These are phyloP conservation scores for Wickerhamomyces hampshirensis DNA, from an alignment of 805 yeast species.

Conservation along the genomic window DNA sequence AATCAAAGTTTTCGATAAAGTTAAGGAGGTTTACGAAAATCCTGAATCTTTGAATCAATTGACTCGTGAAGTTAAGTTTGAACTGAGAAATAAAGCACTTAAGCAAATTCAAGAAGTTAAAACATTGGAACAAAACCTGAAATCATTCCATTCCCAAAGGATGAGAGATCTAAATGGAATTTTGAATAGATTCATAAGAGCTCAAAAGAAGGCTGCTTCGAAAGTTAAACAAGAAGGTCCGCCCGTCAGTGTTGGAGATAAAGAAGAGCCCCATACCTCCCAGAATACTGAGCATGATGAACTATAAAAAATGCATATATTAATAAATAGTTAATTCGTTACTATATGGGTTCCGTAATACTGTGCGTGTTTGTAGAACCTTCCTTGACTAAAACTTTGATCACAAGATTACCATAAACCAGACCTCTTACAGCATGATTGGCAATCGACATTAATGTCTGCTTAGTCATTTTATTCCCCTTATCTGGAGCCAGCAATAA, in stretches of 20 bases:
- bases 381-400: no score
- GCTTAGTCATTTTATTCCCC: no score
- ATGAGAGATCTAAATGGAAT: conserved; percentile 25
- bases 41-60: conserved; percentile 8
- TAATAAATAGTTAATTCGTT: no score
- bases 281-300: conserved; percentile 10
- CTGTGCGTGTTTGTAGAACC: no score
- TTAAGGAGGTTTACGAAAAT: conserved; percentile 24
- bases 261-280: not conserved
- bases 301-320: conserved; percentile 4
- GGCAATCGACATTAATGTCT: no score
- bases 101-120: conserved; percentile 14
- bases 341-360: no score
- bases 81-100: conserved; percentile 26
- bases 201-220: conserved; percentile 19
- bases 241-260: not conserved
- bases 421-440: no score
- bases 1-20: conserved; percentile 25
- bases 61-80: conserved; percentile 28
- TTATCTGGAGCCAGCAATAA: no score
- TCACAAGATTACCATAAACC: no score
- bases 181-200: conserved; percentile 11
- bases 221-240: conserved; percentile 10
- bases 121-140: conserved; percentile 15
- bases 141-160: conserved; percentile 25